Base-by-base conservation (phyloP, 495 filamentous ascomycete species). In the Penicillium odoratum region DNA sequence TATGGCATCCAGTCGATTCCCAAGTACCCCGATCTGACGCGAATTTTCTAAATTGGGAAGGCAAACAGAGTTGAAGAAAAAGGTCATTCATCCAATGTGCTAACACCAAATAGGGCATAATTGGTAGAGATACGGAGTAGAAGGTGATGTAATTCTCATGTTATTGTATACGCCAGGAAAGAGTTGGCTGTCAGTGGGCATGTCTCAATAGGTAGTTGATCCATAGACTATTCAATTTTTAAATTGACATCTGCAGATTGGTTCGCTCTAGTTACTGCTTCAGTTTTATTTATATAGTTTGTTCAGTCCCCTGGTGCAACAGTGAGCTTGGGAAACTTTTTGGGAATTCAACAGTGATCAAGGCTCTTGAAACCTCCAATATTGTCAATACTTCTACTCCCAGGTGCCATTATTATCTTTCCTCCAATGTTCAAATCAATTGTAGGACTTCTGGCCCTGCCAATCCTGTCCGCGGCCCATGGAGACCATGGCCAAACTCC, bases 401-500 rank as follows among this genome's bases (percentile, higher is more conserved):
- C n/a, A n/a, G n/a, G n/a, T n/a, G n/a, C n/a, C 6, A 11, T 36
- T 36, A 8, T 10, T 36, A 11, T 11, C 33, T 13, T 28, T 47
- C 8, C 7, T 16, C 5, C 28, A 3, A 49, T 49, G 47, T 30
- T 49, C 29, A 49, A 33, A 16, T 28, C 47, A 15, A 16, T 31
- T 29, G 33, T 9, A 10, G 49, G 30, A 36, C 4, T 38, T 26
- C 7, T 38, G 56, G 48, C 51, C 49, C 69, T 55, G 61, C 69
- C 10, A 56, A 59, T 34, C 57, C 81, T 36, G 73, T 71, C 45
- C 69, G 61, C 69, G 31, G 82, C 82, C 44, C 84, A 87, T 67
- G 71, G 77, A 54, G 73, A 72, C 38, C 75, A 83, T 51, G 67
- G 75, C 30, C 85, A 88, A 67, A 73, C 68, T 46, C 79, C 82